Evolutionary conservation across 164 flowering plant species (phyloP).

Genomic region (Paratinospora sagittata): DNA sequence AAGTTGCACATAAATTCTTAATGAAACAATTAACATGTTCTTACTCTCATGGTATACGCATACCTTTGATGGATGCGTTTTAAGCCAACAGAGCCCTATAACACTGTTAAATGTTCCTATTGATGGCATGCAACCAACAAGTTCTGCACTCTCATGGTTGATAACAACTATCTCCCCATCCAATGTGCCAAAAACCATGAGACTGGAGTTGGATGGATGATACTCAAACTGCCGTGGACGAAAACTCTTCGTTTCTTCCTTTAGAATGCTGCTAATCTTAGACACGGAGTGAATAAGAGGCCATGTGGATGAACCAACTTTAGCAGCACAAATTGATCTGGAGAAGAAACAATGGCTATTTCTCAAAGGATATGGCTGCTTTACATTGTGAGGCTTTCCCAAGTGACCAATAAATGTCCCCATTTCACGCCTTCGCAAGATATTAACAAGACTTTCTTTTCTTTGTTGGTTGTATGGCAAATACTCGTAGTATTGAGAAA

Average conservation of each 20-base stretch:
- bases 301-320: conserved; percentile 63
- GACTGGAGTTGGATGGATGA: conserved; percentile 60
- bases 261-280: conserved; percentile 21
- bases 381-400: conserved; percentile 22
- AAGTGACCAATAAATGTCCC: conserved; percentile 25
- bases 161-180: conserved; percentile 78
- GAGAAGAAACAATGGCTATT: conserved; percentile 41
- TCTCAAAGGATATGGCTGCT: conserved; percentile 24
- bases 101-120: conserved; percentile 48
- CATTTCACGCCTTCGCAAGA: conserved; percentile 69
- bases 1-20: neutral
- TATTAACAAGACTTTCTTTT: conserved; percentile 50
- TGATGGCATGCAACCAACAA: conserved; percentile 52
- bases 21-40: neutral
- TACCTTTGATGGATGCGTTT: conserved; percentile 74
- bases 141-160: conserved; percentile 67
- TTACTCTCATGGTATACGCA: conserved; percentile 2
- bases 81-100: conserved; percentile 86
- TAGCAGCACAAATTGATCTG: conserved; percentile 78
- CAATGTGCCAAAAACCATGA: conserved; percentile 85
- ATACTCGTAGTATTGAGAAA: conserved; percentile 53
- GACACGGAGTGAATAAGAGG: conserved; percentile 55
- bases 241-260: conserved; percentile 39
- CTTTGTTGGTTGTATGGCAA: conserved; percentile 58
- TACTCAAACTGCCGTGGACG: conserved; percentile 94